Evolutionary conservation across 192 early-diverging fungal species (phyloP), one percentile per base, ranked within the genome.

Genomic region (Coemansia sp.): DNA sequence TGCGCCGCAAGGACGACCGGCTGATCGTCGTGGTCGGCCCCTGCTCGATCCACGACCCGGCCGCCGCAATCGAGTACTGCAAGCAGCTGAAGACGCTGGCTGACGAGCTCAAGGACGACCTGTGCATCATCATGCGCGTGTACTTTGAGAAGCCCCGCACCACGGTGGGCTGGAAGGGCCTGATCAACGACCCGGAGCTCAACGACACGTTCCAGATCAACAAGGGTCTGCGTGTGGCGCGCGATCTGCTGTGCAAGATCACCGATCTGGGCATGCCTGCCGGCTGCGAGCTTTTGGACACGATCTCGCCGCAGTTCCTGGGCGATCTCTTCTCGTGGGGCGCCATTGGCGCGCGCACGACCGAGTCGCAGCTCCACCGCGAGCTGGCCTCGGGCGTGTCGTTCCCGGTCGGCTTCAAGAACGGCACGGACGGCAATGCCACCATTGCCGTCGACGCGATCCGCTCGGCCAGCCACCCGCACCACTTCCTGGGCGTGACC

Each of bases 61-160:
- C 82, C 20, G 86, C 89, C 6, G 94, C 94, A 4, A 52, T 84
- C 18, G 91, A 89, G 50, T 96, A 97, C 79, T 85, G 83, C 75
- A 53, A 54, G 65, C 56, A 39, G 33, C 54, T 88, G 21, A 83
- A 82, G 46, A 52, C 47, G 19, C 49, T 78, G 31, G 81, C 80
- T 1, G 87, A 87, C 31, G 70, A 75, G 41, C 69, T 83, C 47
- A 69, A 81, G 43, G 82, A 81, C 37, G 90, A 93, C 12, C 59
- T 98, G 41, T 64, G 86, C 29, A 86, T 98, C 49, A 78, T 98
- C 41, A 98, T 98, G 94, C 81, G 94, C 25, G 82, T 86, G 50
- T 98, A 98, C 83, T 96, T 98, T 85, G 94, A 98, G 60, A 98
- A 98, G 76, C 94, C 94, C 29, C 78, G 94, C 50, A 96, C 94